These are phyloP conservation scores for Tremella yokohamensis DNA, from an alignment of 768 basidiomycete genomes.

Conservation along the genomic window DNA sequence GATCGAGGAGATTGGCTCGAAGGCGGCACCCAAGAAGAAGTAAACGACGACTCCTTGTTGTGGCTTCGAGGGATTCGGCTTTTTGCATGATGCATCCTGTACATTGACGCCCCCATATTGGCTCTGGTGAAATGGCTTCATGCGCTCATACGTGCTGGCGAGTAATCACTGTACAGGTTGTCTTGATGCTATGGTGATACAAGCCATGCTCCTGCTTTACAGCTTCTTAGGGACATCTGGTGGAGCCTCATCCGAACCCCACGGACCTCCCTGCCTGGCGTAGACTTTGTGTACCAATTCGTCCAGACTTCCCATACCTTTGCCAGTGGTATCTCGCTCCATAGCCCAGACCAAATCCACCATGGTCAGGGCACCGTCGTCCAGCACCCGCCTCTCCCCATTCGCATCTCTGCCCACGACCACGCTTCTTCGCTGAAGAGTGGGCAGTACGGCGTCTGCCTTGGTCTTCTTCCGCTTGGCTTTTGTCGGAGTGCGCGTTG, in stretches of 20 bases:
- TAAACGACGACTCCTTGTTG: constrained; percentile 21
- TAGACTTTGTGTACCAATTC: constrained; percentile 26
- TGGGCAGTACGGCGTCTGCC: neutral
- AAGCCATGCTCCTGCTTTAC: neutral
- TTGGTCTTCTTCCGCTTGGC: constrained; percentile 16
- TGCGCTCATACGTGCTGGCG: too few species aligned
- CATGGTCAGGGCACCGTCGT: constrained; percentile 39
- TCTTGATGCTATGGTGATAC: too few species aligned
- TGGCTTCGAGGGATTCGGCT: constrained; percentile 1
- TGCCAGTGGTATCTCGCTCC: constrained; percentile 30
- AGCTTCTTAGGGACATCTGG: neutral
- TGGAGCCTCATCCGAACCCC: constrained; percentile 20
- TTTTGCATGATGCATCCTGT: constrained; percentile 5
- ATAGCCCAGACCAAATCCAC: constrained; percentile 41
- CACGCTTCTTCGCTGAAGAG: neutral
- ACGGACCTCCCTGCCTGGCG: constrained; percentile 29
- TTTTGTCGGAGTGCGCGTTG: neutral
- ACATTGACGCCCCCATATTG: neutral
- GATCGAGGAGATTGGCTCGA: constrained; percentile 47
- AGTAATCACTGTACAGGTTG: neutral
- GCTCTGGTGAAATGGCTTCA: too few species aligned
- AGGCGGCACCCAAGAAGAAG: constrained; percentile 50
- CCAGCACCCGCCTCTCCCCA: constrained; percentile 27
- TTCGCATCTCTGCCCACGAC: constrained; percentile 3
- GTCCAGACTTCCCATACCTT: constrained; percentile 25